phyloP scores from a whole-genome alignment of 176 grass and related monocot species.

The Carex littledalei region DNA sequence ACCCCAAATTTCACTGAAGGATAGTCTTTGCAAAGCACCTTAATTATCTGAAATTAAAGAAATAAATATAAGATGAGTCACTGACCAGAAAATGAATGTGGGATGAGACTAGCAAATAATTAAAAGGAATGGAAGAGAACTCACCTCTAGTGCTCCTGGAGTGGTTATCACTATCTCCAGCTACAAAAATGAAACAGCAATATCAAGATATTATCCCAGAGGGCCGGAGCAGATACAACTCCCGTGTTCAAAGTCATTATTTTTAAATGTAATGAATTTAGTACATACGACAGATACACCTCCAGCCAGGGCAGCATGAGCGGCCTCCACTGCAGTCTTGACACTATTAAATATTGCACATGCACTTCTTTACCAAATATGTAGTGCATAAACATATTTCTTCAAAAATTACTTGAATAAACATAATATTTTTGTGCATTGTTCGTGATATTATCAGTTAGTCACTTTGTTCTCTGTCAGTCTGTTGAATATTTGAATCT shows the following conservation, averaged over 20 bases:
- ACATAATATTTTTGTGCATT: not conserved
- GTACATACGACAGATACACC: constrained; percentile 73
- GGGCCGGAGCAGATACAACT: not conserved
- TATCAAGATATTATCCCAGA: not conserved
- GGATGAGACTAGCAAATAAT: not conserved
- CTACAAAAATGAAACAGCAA: constrained; percentile 26
- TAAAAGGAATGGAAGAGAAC: not conserved
- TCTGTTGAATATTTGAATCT: not conserved
- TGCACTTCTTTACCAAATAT: not conserved
- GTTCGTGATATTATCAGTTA: not conserved
- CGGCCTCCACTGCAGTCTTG: constrained; percentile 57
- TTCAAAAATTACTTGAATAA: not conserved
- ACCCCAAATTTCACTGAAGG: constrained; percentile 76
- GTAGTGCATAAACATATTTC: not conserved
- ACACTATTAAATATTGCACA: constrained; percentile 29
- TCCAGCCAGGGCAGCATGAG: constrained; percentile 52
- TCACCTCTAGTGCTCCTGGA: constrained; percentile 68
- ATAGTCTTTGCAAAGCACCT: constrained; percentile 47
- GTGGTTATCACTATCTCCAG: constrained; percentile 82
- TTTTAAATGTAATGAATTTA: not conserved
- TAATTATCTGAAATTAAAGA: constrained; percentile 39
- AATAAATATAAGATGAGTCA: not conserved
- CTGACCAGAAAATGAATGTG: not conserved
- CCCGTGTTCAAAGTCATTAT: not conserved
- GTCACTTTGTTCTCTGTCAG: not conserved